Evolutionary conservation across 768 basidiomycete species (phyloP).

Genomic region (Kwoniella shandongensis): DNA sequence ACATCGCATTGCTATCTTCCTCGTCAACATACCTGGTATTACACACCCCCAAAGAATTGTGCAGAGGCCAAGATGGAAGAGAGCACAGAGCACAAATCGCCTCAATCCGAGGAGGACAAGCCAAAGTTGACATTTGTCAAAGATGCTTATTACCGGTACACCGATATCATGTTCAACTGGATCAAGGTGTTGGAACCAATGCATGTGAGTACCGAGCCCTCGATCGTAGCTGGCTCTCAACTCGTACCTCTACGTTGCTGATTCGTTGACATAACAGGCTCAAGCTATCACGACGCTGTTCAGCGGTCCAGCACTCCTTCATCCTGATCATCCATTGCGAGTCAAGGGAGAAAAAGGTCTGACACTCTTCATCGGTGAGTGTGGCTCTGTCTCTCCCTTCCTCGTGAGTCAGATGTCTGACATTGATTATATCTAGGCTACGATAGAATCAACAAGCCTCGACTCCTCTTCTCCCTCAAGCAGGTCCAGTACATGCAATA

Average conservation of each 20-base stretch:
- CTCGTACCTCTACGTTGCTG: background rate
- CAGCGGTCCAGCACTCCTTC: constrained; percentile 16
- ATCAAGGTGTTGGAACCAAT: constrained; percentile 27
- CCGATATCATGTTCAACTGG: constrained; percentile 42
- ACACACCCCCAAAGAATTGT: no score
- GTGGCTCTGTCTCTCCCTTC: background rate
- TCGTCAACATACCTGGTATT: background rate
- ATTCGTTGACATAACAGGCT: constrained; percentile 13
- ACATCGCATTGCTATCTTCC: no score
- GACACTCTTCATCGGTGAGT: constrained; percentile 40
- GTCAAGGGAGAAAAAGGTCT: constrained; percentile 23
- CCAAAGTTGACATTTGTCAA: constrained; percentile 24
- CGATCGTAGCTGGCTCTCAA: constrained; percentile 8
- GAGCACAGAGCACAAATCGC: no score
- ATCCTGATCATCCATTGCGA: constrained; percentile 41
- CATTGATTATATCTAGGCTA: no score
- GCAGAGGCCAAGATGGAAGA: no score
- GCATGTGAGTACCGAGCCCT: constrained; percentile 30
- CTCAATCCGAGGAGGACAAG: background rate
- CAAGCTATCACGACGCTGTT: constrained; percentile 40
- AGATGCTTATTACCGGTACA: constrained; percentile 37
- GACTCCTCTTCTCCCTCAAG: constrained; percentile 35
- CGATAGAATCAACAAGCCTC: constrained; percentile 13
- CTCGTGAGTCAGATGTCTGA: no score
- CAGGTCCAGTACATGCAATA: constrained; percentile 50